phyloP scores from a whole-genome alignment of 768 basidiomycete species.

The Russula emetica region DNA sequence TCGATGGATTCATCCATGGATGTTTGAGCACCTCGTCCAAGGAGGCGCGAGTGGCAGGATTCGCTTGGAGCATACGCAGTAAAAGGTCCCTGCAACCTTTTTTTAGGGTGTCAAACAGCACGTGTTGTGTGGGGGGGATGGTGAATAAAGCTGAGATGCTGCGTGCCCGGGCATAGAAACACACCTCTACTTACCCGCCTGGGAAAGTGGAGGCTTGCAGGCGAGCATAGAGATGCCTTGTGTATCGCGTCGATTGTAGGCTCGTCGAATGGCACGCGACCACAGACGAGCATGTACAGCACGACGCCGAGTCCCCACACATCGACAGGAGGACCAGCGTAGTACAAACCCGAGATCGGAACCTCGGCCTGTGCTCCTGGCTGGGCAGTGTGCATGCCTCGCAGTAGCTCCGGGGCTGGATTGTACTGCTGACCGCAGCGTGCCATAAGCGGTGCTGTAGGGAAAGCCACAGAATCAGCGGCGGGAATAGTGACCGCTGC shows the following conservation, averaged over 20 bases:
- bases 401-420: conserved; percentile 1
- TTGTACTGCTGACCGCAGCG: conserved; percentile 1
- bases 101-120: neutral
- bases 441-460: neutral
- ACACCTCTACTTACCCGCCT: conserved; percentile 2
- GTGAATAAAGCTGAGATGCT: too few species aligned
- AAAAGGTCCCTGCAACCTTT: conserved; percentile 13
- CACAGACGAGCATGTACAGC: conserved; percentile 4
- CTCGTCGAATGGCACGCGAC: neutral
- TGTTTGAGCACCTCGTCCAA: conserved; percentile 8
- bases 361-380: neutral
- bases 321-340: conserved; percentile 6
- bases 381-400: neutral
- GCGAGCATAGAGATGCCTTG: neutral
- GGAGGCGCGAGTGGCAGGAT: conserved; percentile 1
- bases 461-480: neutral
- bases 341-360: neutral
- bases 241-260: neutral
- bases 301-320: conserved; percentile 14
- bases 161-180: neutral
- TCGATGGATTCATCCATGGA: neutral
- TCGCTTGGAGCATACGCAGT: neutral
- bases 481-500: neutral
- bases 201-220: neutral
- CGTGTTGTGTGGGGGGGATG: neutral